phyloP scores from a whole-genome alignment of 176 grass and related monocot genomes.

The Avena eriantha region DNA sequence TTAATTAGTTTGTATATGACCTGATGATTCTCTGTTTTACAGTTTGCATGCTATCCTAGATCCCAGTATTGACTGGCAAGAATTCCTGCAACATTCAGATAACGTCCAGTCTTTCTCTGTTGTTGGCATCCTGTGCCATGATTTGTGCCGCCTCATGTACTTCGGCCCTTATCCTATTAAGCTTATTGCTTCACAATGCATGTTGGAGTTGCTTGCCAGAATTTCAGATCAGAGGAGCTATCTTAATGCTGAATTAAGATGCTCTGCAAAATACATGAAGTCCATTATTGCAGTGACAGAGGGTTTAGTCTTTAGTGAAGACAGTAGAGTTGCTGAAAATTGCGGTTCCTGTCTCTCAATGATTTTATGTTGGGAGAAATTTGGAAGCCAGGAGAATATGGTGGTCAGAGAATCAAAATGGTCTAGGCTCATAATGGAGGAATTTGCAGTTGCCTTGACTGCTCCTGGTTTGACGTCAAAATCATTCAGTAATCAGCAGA shows the following conservation, averaged over 20 bases:
- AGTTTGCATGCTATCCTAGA: slow-evolving; percentile 73
- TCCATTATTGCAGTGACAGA: slow-evolving; percentile 79
- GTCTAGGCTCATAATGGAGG: slow-evolving; percentile 86
- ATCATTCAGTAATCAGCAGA: slow-evolving; percentile 73
- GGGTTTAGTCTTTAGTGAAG: slow-evolving; percentile 77
- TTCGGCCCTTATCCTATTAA: slow-evolving; percentile 75
- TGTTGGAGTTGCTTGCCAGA: slow-evolving; percentile 73
- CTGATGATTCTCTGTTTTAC: slow-evolving; percentile 42
- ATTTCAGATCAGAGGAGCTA: slow-evolving; percentile 65
- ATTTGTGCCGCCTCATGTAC: slow-evolving; percentile 83
- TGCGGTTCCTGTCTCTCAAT: slow-evolving; percentile 67
- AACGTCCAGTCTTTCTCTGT: slow-evolving; percentile 60
- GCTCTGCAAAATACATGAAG: slow-evolving; percentile 74
- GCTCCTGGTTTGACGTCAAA: slow-evolving; percentile 82
- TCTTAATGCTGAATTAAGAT: slow-evolving; percentile 62
- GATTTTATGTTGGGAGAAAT: slow-evolving; percentile 79
- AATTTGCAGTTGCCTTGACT: slow-evolving; percentile 80
- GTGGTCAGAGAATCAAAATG: slow-evolving; percentile 72
- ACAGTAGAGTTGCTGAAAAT: slow-evolving; percentile 71
- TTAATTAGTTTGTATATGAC: slow-evolving; percentile 32
- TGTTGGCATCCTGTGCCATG: slow-evolving; percentile 76
- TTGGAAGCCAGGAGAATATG: slow-evolving; percentile 61
- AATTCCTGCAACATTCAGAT: slow-evolving; percentile 69
- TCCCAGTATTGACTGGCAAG: slow-evolving; percentile 75
- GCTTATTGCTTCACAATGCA: slow-evolving; percentile 85